phyloP scores from a whole-genome alignment of 352 stramenopile genomes.

The Pythium rishiriense region DNA sequence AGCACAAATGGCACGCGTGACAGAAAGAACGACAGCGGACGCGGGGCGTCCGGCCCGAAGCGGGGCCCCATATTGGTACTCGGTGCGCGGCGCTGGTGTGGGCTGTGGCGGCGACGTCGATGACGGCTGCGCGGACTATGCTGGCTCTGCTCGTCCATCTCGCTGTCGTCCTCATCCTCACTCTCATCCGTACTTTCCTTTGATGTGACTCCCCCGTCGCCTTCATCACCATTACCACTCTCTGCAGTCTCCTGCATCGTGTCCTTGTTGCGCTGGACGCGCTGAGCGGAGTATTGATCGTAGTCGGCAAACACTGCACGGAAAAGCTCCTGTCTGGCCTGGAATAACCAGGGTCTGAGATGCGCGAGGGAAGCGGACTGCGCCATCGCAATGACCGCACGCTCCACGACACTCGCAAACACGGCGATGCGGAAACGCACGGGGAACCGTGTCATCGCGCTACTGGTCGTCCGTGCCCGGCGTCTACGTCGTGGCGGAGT shows the following conservation, averaged over 20 bases:
- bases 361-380: slow-evolving; percentile 36
- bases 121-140: not conserved
- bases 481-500: not conserved
- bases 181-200: not conserved
- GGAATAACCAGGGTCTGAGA: slow-evolving; percentile 29
- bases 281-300: slow-evolving; percentile 18
- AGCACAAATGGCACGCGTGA: slow-evolving; percentile 41
- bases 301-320: slow-evolving; percentile 49
- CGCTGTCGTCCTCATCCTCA: slow-evolving; percentile 15
- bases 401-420: slow-evolving; percentile 48
- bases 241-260: not conserved
- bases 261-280: no score
- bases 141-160: slow-evolving; percentile 14
- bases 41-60: slow-evolving; percentile 25
- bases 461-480: not conserved
- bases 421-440: slow-evolving; percentile 44
- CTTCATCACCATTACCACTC: not conserved
- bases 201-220: not conserved
- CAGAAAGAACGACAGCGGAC: slow-evolving; percentile 49
- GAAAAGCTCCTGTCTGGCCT: slow-evolving; percentile 45
- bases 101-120: no score
- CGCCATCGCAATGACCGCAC: slow-evolving; percentile 34
- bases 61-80: not conserved
- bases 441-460: slow-evolving; percentile 34
- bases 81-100: no score